phyloP scores from a whole-genome alignment of 1,284 basidiomycete species.

The Xerocomus nothofagi region DNA sequence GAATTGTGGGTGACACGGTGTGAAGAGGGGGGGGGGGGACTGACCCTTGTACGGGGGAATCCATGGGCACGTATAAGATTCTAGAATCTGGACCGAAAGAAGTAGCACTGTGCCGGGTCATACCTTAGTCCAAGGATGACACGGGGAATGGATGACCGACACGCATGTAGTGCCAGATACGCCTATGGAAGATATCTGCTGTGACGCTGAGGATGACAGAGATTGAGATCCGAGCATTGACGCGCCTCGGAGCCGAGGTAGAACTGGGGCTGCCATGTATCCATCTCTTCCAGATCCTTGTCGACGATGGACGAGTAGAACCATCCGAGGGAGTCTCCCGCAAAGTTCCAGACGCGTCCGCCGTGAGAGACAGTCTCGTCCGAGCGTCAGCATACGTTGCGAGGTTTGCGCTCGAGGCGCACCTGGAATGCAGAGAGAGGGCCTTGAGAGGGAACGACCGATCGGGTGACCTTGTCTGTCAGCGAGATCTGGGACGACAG shows the following conservation, averaged over 20 bases:
- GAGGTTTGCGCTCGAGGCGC: slow-evolving; percentile 8
- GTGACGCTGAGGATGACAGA: not conserved
- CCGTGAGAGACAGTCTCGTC: slow-evolving; percentile 36
- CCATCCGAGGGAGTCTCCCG: slow-evolving; percentile 54
- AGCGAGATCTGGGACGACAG: slow-evolving; percentile 37
- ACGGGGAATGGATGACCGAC: slow-evolving; percentile 36
- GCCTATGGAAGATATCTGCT: slow-evolving; percentile 55
- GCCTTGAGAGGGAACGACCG: slow-evolving; percentile 31
- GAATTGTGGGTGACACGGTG: slow-evolving; percentile 26
- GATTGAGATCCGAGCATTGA: not conserved
- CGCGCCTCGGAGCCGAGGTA: slow-evolving; percentile 40
- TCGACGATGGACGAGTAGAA: slow-evolving; percentile 42
- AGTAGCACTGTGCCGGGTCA: slow-evolving; percentile 27
- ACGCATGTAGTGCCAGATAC: slow-evolving; percentile 48
- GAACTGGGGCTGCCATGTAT: slow-evolving; percentile 42
- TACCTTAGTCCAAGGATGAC: slow-evolving; percentile 32
- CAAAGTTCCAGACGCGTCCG: slow-evolving; percentile 38
- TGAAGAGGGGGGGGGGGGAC: not conserved
- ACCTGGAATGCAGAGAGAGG: slow-evolving; percentile 47
- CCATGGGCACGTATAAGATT: slow-evolving; percentile 27
- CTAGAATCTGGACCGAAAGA: slow-evolving; percentile 35
- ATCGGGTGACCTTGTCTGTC: slow-evolving; percentile 33
- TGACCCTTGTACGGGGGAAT: slow-evolving; percentile 19
- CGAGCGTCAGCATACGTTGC: not conserved
- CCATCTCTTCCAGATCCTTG: slow-evolving; percentile 7